Percentiles rank a stretch among this genome's conserved stretches.
These are phyloP conservation scores for Colletotrichum sp. DNA, from an alignment of 2,329 filamentous ascomycete species.

Conservation along the genomic window DNA sequence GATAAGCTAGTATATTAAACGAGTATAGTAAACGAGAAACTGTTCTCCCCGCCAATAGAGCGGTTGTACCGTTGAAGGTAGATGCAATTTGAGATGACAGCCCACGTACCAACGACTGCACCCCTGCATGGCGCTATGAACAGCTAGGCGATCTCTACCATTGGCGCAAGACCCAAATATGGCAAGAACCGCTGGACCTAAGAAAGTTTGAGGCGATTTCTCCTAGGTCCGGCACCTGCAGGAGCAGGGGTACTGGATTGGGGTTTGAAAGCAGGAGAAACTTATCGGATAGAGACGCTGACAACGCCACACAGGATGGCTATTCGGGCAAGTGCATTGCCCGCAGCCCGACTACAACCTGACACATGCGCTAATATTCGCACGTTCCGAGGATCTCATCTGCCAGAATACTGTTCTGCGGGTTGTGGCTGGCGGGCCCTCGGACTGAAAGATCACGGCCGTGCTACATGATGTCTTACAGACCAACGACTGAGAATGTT, in stretches of 20 bases:
- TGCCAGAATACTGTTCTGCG: not conserved
- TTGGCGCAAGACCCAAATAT: not conserved
- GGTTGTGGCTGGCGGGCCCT: not conserved
- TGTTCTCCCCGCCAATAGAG: not conserved
- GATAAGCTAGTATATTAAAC: not conserved
- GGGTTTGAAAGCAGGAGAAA: not conserved
- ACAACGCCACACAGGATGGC: slow-evolving; percentile 1
- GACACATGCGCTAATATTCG: not conserved
- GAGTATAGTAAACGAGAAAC: not conserved
- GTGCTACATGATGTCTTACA: slow-evolving; percentile 10
- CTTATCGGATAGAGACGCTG: not conserved
- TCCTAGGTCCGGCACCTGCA: not conserved
- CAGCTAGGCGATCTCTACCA: not conserved
- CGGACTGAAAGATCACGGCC: not conserved
- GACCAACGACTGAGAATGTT: not conserved
- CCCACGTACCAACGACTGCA: not conserved
- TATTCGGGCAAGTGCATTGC: not conserved
- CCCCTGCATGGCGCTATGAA: slow-evolving; percentile 6
- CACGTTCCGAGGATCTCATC: not conserved
- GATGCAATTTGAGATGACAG: not conserved
- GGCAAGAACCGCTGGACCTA: not conserved
- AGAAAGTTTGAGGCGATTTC: not conserved
- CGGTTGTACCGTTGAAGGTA: not conserved
- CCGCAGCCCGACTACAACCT: not conserved
- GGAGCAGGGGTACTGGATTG: not conserved